phyloP scores from a whole-genome alignment of 768 basidiomycete genomes.

The Amanita phalloides region DNA sequence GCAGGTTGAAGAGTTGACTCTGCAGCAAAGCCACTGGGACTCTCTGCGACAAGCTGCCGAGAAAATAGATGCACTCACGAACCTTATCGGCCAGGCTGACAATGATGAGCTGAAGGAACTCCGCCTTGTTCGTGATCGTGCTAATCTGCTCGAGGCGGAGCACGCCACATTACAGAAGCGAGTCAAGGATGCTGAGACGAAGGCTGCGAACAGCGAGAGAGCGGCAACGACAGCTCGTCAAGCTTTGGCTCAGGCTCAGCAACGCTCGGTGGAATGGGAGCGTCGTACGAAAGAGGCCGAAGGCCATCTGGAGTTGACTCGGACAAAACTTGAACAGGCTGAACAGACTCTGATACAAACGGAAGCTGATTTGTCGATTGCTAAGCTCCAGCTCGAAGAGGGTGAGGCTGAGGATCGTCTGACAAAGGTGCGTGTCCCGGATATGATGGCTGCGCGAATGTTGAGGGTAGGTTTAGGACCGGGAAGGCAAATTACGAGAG shows the following conservation, averaged over 20 bases:
- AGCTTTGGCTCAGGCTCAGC: constrained; percentile 60
- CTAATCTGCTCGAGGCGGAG: constrained; percentile 57
- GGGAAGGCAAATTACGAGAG: constrained; percentile 56
- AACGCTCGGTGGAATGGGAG: constrained; percentile 77
- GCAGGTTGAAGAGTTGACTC: constrained; percentile 46
- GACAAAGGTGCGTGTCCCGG: constrained; percentile 36
- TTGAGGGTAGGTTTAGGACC: constrained; percentile 38
- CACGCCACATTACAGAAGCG: constrained; percentile 59
- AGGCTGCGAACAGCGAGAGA: constrained; percentile 49
- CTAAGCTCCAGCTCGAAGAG: constrained; percentile 67
- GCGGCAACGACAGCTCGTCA: constrained; percentile 46
- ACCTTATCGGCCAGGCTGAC: constrained; percentile 49
- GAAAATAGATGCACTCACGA: constrained; percentile 60
- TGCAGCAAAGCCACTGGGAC: constrained; percentile 75
- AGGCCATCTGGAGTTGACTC: constrained; percentile 45
- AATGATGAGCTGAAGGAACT: constrained; percentile 69
- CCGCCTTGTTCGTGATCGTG: constrained; percentile 51
- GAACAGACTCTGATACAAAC: constrained; percentile 57
- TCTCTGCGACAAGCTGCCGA: constrained; percentile 58
- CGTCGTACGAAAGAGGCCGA: constrained; percentile 64
- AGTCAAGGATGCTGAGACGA: constrained; percentile 60
- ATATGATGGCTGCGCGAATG: neutral
- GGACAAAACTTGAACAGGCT: constrained; percentile 52
- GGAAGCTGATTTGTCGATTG: constrained; percentile 59
- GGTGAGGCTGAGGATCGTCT: constrained; percentile 61